These are phyloP conservation scores for Babjeviella inositovora DNA, from an alignment of 805 yeast species.

Conservation along the genomic window DNA sequence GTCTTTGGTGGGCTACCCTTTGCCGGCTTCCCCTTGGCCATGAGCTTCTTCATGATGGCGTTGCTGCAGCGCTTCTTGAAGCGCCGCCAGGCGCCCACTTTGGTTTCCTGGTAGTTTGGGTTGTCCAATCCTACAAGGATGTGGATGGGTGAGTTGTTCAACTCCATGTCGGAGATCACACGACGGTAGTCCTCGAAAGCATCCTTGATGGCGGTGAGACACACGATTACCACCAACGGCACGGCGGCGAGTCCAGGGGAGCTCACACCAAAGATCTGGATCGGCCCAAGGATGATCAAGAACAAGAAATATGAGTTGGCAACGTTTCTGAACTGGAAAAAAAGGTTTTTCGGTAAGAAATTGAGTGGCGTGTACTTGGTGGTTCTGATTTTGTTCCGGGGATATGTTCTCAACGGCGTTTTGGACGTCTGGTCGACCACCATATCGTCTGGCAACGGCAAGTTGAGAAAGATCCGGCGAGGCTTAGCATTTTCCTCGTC, in stretches of 20 bases:
- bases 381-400: constrained; percentile 44
- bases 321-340: constrained; percentile 37
- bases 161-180: constrained; percentile 43
- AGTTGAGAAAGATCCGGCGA: constrained; percentile 30
- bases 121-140: constrained; percentile 35
- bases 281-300: constrained; percentile 38
- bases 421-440: constrained; percentile 6
- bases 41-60: constrained; percentile 6
- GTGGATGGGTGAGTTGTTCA: constrained; percentile 52
- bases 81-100: constrained; percentile 47
- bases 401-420: constrained; percentile 18
- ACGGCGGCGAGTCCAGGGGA: constrained; percentile 65
- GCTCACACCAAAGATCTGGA: constrained; percentile 59
- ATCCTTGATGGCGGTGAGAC: constrained; percentile 60
- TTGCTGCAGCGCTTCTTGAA: constrained; percentile 45
- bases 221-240: constrained; percentile 67
- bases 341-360: constrained; percentile 38
- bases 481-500: constrained; percentile 17
- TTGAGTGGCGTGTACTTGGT: constrained; percentile 45
- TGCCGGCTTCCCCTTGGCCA: too few species aligned
- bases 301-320: constrained; percentile 45
- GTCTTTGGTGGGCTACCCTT: too few species aligned
- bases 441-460: constrained; percentile 26
- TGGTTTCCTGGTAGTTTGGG: constrained; percentile 36
- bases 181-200: constrained; percentile 67